These are phyloP conservation scores for Yamadazyma atmosphaerica DNA, from an alignment of 1,139 yeast genomes.

Conservation along the genomic window DNA sequence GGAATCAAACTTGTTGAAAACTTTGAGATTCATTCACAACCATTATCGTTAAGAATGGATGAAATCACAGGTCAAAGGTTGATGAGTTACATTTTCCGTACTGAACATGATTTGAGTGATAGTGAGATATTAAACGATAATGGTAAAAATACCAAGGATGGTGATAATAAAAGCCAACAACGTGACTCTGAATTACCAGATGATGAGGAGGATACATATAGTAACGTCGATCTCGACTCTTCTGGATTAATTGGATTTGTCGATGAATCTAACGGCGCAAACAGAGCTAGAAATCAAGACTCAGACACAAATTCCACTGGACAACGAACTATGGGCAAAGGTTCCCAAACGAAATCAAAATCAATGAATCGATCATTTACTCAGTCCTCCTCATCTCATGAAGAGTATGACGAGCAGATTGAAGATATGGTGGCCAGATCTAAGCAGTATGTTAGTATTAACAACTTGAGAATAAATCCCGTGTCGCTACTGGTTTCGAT, in stretches of 20 bases:
- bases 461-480: constrained; percentile 46
- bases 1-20: constrained; percentile 63
- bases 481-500: constrained; percentile 56
- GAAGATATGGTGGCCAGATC: constrained; percentile 62
- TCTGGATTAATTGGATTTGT: constrained; percentile 13
- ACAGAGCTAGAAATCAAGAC: constrained; percentile 1
- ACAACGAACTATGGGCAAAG: not conserved
- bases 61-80: constrained; percentile 59
- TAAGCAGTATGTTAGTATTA: constrained; percentile 55
- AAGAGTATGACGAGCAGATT: constrained; percentile 39
- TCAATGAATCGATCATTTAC: constrained; percentile 8
- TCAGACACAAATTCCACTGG: constrained; percentile 1
- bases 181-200: too few species aligned
- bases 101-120: constrained; percentile 26
- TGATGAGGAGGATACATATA: constrained; percentile 8
- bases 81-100: constrained; percentile 55
- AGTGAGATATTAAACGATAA: constrained; percentile 1
- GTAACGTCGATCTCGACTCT: constrained; percentile 3
- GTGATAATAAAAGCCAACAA: constrained; percentile 9
- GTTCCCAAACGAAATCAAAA: constrained; percentile 3
- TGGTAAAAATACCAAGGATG: constrained; percentile 7
- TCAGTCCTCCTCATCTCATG: constrained; percentile 10
- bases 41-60: constrained; percentile 59
- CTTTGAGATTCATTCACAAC: constrained; percentile 52
- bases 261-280: constrained; percentile 12